A percentile compares a stretch with the other conserved stretches of the same genome.
phyloP scores from a whole-genome alignment of 371 early-diverging fungal species.

The Mucor lusitanicus region DNA sequence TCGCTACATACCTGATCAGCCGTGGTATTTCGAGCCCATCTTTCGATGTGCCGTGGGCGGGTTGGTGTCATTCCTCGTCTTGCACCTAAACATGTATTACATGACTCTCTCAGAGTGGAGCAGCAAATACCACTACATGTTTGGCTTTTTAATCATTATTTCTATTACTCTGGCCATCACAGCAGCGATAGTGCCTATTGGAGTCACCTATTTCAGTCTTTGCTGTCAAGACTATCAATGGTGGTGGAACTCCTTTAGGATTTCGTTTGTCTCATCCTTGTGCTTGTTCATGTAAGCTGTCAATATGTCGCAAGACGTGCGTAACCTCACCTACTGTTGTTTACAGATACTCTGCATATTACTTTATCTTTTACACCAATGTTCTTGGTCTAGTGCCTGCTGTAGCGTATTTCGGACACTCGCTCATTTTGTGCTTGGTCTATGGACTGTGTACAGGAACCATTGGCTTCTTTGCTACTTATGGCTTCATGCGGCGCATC shows the following conservation, averaged over 20 bases:
- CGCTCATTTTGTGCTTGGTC: neutral
- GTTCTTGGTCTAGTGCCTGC: neutral
- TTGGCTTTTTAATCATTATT: neutral
- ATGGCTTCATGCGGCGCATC: neutral
- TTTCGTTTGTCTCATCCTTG: neutral
- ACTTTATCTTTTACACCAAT: neutral
- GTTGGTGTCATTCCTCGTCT: neutral
- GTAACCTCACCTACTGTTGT: too few species aligned
- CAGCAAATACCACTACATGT: neutral
- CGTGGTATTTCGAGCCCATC: neutral
- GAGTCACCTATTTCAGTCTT: neutral
- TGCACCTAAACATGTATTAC: neutral
- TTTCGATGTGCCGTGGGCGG: neutral
- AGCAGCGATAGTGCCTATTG: neutral
- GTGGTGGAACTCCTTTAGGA: neutral
- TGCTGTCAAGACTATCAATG: neutral
- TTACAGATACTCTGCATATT: neutral
- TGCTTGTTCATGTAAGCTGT: neutral
- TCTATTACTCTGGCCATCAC: neutral
- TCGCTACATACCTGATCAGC: neutral
- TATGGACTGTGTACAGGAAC: neutral
- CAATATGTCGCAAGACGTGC: neutral
- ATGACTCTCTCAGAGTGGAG: neutral
- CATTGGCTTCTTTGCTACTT: neutral
- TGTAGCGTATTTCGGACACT: neutral